Evolutionary conservation across 441 rosid genomes (phyloP), one percentile per base, ranked within the genome.

Genomic region (Populus hybrid): DNA sequence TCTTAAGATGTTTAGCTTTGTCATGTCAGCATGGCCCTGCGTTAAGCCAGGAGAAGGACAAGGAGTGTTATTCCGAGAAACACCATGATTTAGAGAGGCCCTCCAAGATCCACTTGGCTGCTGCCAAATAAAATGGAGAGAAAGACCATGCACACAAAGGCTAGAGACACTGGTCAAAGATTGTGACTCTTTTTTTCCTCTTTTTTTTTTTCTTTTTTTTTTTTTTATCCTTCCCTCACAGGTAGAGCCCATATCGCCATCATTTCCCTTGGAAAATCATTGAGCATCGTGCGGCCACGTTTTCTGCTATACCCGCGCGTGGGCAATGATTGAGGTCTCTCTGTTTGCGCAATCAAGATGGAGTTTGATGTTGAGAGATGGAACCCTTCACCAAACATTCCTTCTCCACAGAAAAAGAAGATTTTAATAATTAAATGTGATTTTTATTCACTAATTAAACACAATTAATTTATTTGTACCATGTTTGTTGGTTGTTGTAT

Each of bases 241-340:
- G 23, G 80, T 24, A 6, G 75, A 59, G 74, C 70, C 73, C 59
- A 71, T 40, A 24, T n/a, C 8, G 57, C 65, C 18, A 70, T 71
- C 63, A 71, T 71, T 0, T 30, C 38, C 21, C 24, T 10, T 20
- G 26, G 2, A 14, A 64, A 34, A 38, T 75, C 67, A 50, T 68
- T 30, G 73, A 78, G 70, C 61, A 59, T 59, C 79, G 84, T 77
- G 86, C 76, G 67, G 80, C 86, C 78, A 79, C 80, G 78, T 75
- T 74, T 68, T 74, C 30, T 66, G 67, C 66, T 32, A 30, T n/a
- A 34, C n/a, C 80, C 80, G 78, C 30, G 81, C 87, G 85, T 79
- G 84, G 40, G 77, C 80, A 84, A 86, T 84, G 53, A 86, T 84
- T 80, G 85, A 74, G 57, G 66, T 75, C 24, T 72, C 59, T 50